Base-by-base conservation (phyloP, 495 filamentous ascomycete species). In the Amorphotheca resinae region DNA sequence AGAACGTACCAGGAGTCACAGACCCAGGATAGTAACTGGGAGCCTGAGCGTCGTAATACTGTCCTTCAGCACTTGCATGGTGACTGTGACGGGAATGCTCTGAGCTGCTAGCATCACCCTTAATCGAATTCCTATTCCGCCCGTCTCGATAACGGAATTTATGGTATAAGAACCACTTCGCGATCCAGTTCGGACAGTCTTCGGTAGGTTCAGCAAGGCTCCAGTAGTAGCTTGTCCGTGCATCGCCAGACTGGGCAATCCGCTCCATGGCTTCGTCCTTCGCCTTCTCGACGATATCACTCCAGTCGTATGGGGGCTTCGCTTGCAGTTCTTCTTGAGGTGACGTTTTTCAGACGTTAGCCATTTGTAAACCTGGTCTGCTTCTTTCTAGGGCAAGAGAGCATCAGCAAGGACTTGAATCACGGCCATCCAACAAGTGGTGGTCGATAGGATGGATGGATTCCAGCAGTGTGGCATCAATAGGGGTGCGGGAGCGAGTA, bases 61-160 rank as follows among this genome's bases (percentile, higher is more conserved):
- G 14, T 4, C 12, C 20, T 28, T 41, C 20, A 6, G 22, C 23
- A 11, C 23, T 20, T 16, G 12, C 35, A 3, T 8, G 17, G 14
- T 22, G 2, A 8, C 22, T 38, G 18, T 38, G 35, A 38, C 14
- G 26, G 21, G 15, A 22, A 4, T 39, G 22, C 33, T 32, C 32
- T 20, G 38, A 2, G 7, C 38, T 30, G 11, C 11, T 33, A 17
- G 33, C 43, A n/a, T 35, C 32, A 17, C 17, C 21, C 33, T 44
- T 47, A 3, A 16, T 25, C 14, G 31, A 7, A 22, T 45, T 50
- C 31, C 47, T 38, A 55, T 76, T 76, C 14, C 72, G 57, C 20
- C 66, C 67, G 58, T 76, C 72, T 23, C 72, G 61, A 11, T 71
- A 74, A 14, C 72, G 70, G 55, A 74, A 76, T 15, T 74, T 70